Evolutionary conservation across 371 early-diverging fungal genomes (phyloP), one percentile per base, ranked within the genome.

Genomic region (Apophysomyces trapeziformis): DNA sequence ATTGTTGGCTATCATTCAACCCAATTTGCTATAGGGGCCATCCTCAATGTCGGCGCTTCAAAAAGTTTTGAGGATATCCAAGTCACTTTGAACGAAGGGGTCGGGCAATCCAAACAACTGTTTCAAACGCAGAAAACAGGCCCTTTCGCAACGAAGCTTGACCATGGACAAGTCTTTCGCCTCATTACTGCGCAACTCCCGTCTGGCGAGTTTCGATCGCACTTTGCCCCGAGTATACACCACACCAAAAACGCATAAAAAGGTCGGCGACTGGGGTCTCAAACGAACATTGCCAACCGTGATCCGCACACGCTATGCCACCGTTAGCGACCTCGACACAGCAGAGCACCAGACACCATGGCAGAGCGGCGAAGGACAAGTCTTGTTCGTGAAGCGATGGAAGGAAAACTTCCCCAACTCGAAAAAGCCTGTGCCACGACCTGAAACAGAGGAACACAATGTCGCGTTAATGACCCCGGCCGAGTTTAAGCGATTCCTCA

Each of bases 191-290:
- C 86, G 91, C 64, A 79, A 85, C 71, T 93, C 93, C 57, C 86
- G 87, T 67, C 79, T 92, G 44, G 90, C 92, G 5, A 84, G 85
- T 47, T 92, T 74, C 65, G 91, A 92, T 73, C 84, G 86, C 39
- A 75, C 68, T 38, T 82, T 93, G 60, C 70, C 80, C 26, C 93
- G 92, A 81, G 89, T 92, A 60, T 92, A 92, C 76, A 86, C 89
- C 26, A 87, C 91, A 37, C 73, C 82, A 13, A 68, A 67, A 44
- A 77, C 74, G n/a, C 64, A 68, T 58, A 85, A 86, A 68, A 63
- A 73, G 39, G 72, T 72, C n/a, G 91, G 90, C 38, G 89, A 92
- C 67, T 93, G 92, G 92, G 93, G 93, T 16, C 63, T 93, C 70
- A 93, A 93, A 73, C 89, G 92, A 38, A 83, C 83, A 61, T 70